Evolutionary conservation across 305 asterid genomes (phyloP).

Genomic region (Coffea humblotiana): DNA sequence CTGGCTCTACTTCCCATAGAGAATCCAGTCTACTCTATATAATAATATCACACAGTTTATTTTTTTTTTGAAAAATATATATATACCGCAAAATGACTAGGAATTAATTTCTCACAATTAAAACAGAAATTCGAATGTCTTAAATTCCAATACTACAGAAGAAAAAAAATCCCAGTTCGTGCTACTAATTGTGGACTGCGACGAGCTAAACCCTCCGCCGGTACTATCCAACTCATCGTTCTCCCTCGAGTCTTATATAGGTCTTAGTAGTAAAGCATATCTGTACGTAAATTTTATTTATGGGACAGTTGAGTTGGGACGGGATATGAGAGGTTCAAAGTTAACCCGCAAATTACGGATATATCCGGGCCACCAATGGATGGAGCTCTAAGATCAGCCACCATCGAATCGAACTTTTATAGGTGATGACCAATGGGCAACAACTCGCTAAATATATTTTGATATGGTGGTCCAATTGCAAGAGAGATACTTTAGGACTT

Average conservation of each 20-base stretch:
- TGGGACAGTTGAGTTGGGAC: too few species aligned
- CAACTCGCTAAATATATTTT: neutral
- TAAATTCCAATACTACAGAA: neutral
- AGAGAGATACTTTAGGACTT: neutral
- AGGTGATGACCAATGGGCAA: neutral
- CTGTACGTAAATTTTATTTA: too few species aligned
- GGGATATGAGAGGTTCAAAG: too few species aligned
- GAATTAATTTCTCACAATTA: neutral
- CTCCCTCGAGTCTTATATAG: too few species aligned
- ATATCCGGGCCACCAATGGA: neutral
- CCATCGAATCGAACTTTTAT: neutral
- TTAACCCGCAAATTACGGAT: neutral
- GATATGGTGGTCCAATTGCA: neutral
- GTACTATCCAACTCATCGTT: too few species aligned
- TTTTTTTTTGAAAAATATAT: too few species aligned
- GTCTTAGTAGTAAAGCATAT: too few species aligned
- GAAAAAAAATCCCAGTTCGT: too few species aligned
- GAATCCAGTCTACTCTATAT: neutral
- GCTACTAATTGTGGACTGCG: too few species aligned
- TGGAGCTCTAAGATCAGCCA: neutral
- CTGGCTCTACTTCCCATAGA: neutral
- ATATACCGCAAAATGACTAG: too few species aligned
- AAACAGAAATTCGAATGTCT: neutral
- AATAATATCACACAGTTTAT: too few species aligned
- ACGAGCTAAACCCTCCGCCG: too few species aligned